Evolutionary conservation across 176 grass and related monocot genomes (phyloP), one percentile per base, ranked within the genome.

Genomic region (Saccharum spontaneum): DNA sequence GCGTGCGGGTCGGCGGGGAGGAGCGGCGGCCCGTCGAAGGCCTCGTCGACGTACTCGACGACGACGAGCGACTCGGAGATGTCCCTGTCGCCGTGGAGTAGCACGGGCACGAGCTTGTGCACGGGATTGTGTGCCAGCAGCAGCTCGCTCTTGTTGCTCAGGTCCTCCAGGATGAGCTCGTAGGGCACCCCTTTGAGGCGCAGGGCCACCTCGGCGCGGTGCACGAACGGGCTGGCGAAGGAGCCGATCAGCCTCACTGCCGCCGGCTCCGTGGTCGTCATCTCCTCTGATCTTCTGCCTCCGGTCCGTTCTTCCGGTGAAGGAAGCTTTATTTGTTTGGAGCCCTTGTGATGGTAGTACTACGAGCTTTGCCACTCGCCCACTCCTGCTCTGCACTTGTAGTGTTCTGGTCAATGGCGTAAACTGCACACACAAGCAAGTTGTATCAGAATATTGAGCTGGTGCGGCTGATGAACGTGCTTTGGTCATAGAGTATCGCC

Each of bases 11-110:
- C 59, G 10, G 59, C n/a, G n/a, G 59, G 59, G n/a, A 62, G 59
- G 4, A 62, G 59, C 1, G 78, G 50, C 43, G 79, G 69, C 12
- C 88, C 88, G 5, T 81, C 67, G 39, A 87, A 93, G 59, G 77
- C 14, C 73, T 78, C 91, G 6, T 92, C 82, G 43, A 84, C 4
- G 50, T 84, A 91, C 77, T 81, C 70, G 2, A 91, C 17, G 76
- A 79, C 22, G 40, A 84, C 5, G 4, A 80, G 46, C 1, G 81
- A 88, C 81, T 92, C 86, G 7, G 18, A 33, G 9, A 89, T 23
- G 26, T 86, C n/a, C 0, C 54, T 30, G 44, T 83, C 75, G 11
- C 67, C 67, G 14, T 87, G 87, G 63, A 92, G 67, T 30, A 92
- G 83, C 0, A 92, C 63, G 38, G 87, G 87, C 0, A 92, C 43